Evolutionary conservation across 2,329 filamentous ascomycete genomes (phyloP).

Genomic region (Pseudogymnoascus sp.): DNA sequence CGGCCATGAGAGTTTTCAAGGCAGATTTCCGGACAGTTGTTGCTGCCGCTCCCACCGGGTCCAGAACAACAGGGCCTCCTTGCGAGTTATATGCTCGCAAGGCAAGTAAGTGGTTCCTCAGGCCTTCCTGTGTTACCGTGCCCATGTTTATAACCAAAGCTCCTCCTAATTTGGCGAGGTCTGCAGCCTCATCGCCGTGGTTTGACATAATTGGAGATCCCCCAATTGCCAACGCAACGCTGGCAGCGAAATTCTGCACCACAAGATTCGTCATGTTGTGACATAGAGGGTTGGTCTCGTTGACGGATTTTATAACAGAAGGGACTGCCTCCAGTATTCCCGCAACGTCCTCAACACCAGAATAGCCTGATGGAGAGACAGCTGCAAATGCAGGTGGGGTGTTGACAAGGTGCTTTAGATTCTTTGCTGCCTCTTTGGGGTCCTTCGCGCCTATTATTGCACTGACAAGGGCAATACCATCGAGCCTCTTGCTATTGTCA

Average conservation of each 20-base stretch:
- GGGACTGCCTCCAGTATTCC: constrained; percentile 20
- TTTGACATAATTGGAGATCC: constrained; percentile 93
- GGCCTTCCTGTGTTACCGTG: constrained; percentile 70
- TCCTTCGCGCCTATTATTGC: constrained; percentile 72
- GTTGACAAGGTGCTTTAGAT: constrained; percentile 51
- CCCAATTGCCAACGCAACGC: constrained; percentile 77
- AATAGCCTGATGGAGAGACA: constrained; percentile 14
- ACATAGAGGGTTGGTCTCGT: constrained; percentile 59
- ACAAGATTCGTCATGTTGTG: constrained; percentile 99
- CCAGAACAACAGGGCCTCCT: constrained; percentile 71
- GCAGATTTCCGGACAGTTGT: constrained; percentile 67
- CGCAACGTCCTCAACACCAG: constrained; percentile 20
- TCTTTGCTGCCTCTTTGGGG: constrained; percentile 55
- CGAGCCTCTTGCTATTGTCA: constrained; percentile 50
- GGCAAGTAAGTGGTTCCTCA: constrained; percentile 66
- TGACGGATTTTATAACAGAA: constrained; percentile 53
- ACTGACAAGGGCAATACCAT: constrained; percentile 84
- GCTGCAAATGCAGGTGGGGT: constrained; percentile 25
- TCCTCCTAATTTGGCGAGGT: constrained; percentile 71
- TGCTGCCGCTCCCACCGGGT: constrained; percentile 86
- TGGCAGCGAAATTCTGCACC: constrained; percentile 91
- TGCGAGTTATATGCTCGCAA: constrained; percentile 73
- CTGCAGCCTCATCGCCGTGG: constrained; percentile 72
- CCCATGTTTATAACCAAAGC: constrained; percentile 93
- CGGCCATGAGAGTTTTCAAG: constrained; percentile 62